These are phyloP conservation scores for Malassezia yamatoensis DNA, from an alignment of 1,284 basidiomycete genomes.

Conservation along the genomic window DNA sequence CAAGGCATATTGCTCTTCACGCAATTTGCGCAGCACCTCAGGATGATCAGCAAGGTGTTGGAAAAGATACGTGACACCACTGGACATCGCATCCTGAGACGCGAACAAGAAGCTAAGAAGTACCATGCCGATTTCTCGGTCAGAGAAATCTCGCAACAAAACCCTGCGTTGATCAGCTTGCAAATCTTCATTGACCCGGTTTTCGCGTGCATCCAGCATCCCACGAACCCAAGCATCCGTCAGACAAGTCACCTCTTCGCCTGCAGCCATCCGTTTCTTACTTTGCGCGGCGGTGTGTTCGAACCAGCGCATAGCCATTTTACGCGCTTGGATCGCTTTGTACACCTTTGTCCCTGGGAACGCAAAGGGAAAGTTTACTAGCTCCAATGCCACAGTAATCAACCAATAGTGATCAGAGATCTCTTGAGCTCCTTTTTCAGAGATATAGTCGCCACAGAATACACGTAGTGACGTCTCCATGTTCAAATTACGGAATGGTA, in stretches of 20 bases:
- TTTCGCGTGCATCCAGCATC: conserved; percentile 56
- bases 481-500: conserved; percentile 80
- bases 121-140: conserved; percentile 93
- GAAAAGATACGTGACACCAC: conserved; percentile 72
- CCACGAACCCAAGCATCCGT: conserved; percentile 82
- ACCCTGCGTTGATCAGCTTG: conserved; percentile 50
- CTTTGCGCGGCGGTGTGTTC: conserved; percentile 66
- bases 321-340: conserved; percentile 84
- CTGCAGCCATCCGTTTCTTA: conserved; percentile 73
- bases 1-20: conserved; percentile 78
- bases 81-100: conserved; percentile 92
- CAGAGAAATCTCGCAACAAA: conserved; percentile 65
- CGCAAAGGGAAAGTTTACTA: conserved; percentile 92
- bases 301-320: conserved; percentile 74
- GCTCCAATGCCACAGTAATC: conserved; percentile 86
- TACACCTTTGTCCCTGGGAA: conserved; percentile 79
- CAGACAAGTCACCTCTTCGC: conserved; percentile 74
- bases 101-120: conserved; percentile 89
- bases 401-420: conserved; percentile 92
- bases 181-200: conserved; percentile 52
- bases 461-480: conserved; percentile 95
- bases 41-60: conserved; percentile 91
- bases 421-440: conserved; percentile 64
- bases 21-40: conserved; percentile 74
- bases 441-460: conserved; percentile 84